Percentiles rank a stretch among this genome's conserved stretches.
phyloP scores from a whole-genome alignment of 2,329 filamentous ascomycete species.

The Fusarium clavum region DNA sequence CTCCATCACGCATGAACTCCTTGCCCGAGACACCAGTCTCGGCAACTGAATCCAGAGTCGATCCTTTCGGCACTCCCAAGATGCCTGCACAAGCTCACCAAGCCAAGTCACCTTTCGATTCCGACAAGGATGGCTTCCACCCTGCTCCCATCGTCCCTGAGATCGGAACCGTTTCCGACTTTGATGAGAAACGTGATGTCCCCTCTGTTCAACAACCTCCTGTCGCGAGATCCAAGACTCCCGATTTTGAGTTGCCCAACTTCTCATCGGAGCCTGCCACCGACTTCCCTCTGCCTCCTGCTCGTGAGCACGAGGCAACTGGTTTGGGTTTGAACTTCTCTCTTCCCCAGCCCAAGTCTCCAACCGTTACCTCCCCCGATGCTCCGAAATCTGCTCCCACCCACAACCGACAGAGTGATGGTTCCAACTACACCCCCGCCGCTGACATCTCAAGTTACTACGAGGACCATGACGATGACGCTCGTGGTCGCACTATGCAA shows the following conservation, averaged over 20 bases:
- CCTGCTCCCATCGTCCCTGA: constrained; percentile 54
- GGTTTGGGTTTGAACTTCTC: constrained; percentile 53
- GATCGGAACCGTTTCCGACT: constrained; percentile 52
- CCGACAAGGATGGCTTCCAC: constrained; percentile 47
- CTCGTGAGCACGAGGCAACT: constrained; percentile 44
- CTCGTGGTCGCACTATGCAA: constrained; percentile 53
- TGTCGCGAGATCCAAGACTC: constrained; percentile 47
- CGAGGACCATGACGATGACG: constrained; percentile 48
- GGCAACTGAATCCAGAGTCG: constrained; percentile 47
- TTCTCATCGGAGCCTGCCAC: constrained; percentile 32
- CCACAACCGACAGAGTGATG: constrained; percentile 33
- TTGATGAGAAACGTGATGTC: constrained; percentile 47
- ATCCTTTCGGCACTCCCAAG: constrained; percentile 54
- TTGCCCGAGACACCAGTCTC: constrained; percentile 56
- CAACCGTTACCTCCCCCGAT: constrained; percentile 33
- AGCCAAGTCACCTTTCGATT: constrained; percentile 35
- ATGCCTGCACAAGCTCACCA: constrained; percentile 48
- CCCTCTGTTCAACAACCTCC: constrained; percentile 48
- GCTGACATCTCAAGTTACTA: constrained; percentile 51
- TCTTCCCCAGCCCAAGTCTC: constrained; percentile 49
- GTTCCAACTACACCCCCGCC: constrained; percentile 43
- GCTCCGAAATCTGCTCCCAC: constrained; percentile 39
- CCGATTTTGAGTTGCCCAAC: constrained; percentile 41
- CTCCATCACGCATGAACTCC: constrained; percentile 56
- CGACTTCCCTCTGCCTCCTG: constrained; percentile 44